Evolutionary conservation across 2,329 filamentous ascomycete genomes (phyloP).

Genomic region (Mariannaea sp.): DNA sequence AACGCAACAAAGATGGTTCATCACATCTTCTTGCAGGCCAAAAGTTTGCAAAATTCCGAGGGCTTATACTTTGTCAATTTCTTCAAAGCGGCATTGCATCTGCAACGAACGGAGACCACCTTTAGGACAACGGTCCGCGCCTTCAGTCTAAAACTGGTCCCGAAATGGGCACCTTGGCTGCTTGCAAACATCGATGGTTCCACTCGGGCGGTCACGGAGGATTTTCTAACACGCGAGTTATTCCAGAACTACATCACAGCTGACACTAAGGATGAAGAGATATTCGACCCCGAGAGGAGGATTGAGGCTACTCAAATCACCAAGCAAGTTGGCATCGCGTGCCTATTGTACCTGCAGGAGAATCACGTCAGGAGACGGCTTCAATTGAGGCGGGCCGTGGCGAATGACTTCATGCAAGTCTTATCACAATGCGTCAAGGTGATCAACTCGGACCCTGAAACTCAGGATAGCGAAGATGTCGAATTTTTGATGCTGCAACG

Average conservation of each 20-base stretch:
- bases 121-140: slow-evolving; percentile 28
- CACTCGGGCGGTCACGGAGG: slow-evolving; percentile 49
- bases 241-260: slow-evolving; percentile 40
- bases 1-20: slow-evolving; percentile 47
- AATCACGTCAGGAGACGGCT: slow-evolving; percentile 49
- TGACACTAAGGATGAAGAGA: not conserved
- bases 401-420: slow-evolving; percentile 49
- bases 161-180: slow-evolving; percentile 57
- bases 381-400: slow-evolving; percentile 50
- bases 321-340: slow-evolving; percentile 50
- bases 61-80: slow-evolving; percentile 56
- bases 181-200: slow-evolving; percentile 52
- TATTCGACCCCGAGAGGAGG: not conserved
- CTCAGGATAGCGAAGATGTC: slow-evolving; percentile 38
- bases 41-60: slow-evolving; percentile 52
- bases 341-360: slow-evolving; percentile 53
- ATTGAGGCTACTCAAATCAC: slow-evolving; percentile 28
- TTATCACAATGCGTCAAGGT: slow-evolving; percentile 50
- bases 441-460: slow-evolving; percentile 43
- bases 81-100: slow-evolving; percentile 38
- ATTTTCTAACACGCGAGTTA: slow-evolving; percentile 51
- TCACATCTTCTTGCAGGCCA: slow-evolving; percentile 52
- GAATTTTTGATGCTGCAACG: slow-evolving; percentile 37
- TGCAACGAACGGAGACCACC: slow-evolving; percentile 37
- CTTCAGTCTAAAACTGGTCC: slow-evolving; percentile 37